A percentile compares a stretch with the other conserved stretches of the same genome.
Conservation (phyloP, 2,329 filamentous ascomycete genomes). For the Stenocarpella maydis region DNA sequence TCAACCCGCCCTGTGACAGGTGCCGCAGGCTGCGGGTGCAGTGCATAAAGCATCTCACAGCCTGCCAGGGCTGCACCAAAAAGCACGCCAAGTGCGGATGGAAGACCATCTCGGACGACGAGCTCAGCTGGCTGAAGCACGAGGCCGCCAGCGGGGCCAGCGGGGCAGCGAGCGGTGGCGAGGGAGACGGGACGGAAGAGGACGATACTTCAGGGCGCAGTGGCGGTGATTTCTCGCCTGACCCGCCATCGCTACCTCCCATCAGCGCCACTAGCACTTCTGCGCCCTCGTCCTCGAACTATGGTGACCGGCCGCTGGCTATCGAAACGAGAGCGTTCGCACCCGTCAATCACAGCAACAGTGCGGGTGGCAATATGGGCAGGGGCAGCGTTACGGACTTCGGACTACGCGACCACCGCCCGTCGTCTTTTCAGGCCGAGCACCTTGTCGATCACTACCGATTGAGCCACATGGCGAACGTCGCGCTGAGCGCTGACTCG, state of each 20-base stretch:
- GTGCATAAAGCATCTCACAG: conserved; percentile 85
- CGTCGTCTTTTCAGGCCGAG: conserved; percentile 7
- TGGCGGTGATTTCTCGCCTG: conserved; percentile 36
- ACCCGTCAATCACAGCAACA: neutral
- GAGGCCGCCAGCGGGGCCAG: conserved; percentile 37
- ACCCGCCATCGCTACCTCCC: conserved; percentile 24
- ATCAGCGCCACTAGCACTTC: conserved; percentile 9
- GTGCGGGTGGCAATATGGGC: neutral
- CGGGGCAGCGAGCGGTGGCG: conserved; percentile 42
- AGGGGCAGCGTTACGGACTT: conserved; percentile 12
- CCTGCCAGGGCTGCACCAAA: conserved; percentile 86
- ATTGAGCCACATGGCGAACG: conserved; percentile 33
- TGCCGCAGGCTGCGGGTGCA: conserved; percentile 73
- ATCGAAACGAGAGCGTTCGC: conserved; percentile 26
- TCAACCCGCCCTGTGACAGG: conserved; percentile 84
- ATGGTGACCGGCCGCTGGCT: conserved; percentile 11
- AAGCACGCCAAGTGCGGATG: conserved; percentile 91
- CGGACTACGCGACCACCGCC: conserved; percentile 27
- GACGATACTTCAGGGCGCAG: conserved; percentile 41
- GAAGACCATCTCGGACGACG: conserved; percentile 81
- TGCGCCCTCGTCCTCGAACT: neutral
- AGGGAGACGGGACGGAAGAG: conserved; percentile 26
- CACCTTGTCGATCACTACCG: conserved; percentile 31
- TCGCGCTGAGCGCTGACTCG: conserved; percentile 26
- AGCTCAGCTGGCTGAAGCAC: conserved; percentile 53